Evolutionary conservation across 495 filamentous ascomycete species (phyloP).

Genomic region (Penicillium canariense): DNA sequence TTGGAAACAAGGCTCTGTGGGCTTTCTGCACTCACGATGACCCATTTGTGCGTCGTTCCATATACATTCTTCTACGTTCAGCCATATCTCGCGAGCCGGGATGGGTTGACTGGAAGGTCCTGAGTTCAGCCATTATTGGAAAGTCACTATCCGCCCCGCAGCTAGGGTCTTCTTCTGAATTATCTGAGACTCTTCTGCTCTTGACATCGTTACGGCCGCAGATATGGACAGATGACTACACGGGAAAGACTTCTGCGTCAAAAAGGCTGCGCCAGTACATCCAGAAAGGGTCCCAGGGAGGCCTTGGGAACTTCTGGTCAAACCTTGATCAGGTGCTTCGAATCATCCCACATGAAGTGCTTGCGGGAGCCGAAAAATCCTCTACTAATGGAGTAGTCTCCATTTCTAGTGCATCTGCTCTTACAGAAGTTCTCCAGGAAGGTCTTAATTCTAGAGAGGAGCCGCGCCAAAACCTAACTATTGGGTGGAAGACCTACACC

Average conservation of each 20-base stretch:
- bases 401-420: slow-evolving; percentile 27
- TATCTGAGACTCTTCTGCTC: slow-evolving; percentile 58
- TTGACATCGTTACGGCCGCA: slow-evolving; percentile 63
- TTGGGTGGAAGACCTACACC: slow-evolving; percentile 75
- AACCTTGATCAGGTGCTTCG: slow-evolving; percentile 59
- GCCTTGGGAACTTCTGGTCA: slow-evolving; percentile 67
- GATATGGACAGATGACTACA: slow-evolving; percentile 71
- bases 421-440: slow-evolving; percentile 62
- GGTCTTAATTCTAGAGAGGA: slow-evolving; percentile 76
- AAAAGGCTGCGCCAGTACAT: slow-evolving; percentile 68
- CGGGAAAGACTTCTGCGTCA: slow-evolving; percentile 61
- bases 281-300: slow-evolving; percentile 78
- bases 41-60: slow-evolving; percentile 63
- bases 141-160: slow-evolving; percentile 69
- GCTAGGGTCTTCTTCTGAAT: slow-evolving; percentile 66
- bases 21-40: slow-evolving; percentile 66
- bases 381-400: slow-evolving; percentile 27
- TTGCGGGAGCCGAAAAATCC: slow-evolving; percentile 50
- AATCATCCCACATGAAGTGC: slow-evolving; percentile 52
- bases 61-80: slow-evolving; percentile 64
- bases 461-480: slow-evolving; percentile 57
- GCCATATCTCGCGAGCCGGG: slow-evolving; percentile 57
- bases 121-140: slow-evolving; percentile 65
- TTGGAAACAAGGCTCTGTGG: slow-evolving; percentile 72
- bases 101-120: slow-evolving; percentile 57